phyloP scores from a whole-genome alignment of 257 asterid genomes.

The Solanum chmielewskii region DNA sequence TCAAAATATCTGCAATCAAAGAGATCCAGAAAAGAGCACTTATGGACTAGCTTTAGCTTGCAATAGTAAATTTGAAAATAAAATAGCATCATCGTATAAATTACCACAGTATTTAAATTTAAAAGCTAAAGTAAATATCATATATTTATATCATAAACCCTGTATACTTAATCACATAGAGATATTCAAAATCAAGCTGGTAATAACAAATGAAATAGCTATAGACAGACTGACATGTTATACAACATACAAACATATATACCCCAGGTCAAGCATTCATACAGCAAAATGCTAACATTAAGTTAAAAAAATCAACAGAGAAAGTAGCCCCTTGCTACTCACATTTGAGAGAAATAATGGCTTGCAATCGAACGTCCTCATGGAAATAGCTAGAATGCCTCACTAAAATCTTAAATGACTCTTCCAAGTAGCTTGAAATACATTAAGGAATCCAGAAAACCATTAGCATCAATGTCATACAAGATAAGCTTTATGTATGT shows the following conservation, averaged over 20 bases:
- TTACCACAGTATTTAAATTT: neutral
- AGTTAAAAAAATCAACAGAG: neutral
- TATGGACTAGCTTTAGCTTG: neutral
- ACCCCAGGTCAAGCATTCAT: neutral
- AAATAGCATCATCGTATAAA: neutral
- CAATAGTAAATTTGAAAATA: neutral
- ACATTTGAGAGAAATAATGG: conserved; percentile 79
- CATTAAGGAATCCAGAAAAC: conserved; percentile 35
- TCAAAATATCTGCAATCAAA: conserved; percentile 57
- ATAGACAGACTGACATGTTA: neutral
- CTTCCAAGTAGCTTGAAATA: conserved; percentile 72
- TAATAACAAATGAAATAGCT: neutral
- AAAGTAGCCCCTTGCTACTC: conserved; percentile 18
- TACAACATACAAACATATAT: neutral
- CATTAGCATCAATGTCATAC: neutral
- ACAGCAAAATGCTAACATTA: neutral
- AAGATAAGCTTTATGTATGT: neutral
- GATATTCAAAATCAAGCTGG: neutral
- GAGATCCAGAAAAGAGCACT: neutral
- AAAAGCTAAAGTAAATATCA: neutral
- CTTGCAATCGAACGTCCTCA: conserved; percentile 97
- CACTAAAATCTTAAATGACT: conserved; percentile 70
- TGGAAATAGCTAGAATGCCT: conserved; percentile 86
- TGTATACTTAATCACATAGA: neutral
- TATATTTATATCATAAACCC: neutral